Conservation (phyloP, 2,329 filamentous ascomycete species). For the Pyrenophora teres region DNA sequence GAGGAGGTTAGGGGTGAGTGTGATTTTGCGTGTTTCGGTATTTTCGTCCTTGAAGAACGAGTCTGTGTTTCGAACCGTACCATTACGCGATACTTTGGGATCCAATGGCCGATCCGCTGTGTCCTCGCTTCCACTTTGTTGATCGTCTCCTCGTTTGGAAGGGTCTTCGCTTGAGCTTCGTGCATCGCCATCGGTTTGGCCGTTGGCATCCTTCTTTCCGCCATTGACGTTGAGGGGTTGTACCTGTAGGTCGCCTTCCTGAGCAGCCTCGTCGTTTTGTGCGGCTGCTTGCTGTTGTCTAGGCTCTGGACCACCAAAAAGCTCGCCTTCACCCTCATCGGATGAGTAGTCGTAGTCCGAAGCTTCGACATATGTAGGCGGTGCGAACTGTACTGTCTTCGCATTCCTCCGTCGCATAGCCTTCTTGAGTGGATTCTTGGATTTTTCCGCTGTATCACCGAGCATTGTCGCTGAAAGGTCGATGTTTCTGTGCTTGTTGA, state of each 20-base stretch:
- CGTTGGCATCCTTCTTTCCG: conserved; percentile 35
- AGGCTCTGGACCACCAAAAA: conserved; percentile 45
- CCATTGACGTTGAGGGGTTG: conserved; percentile 47
- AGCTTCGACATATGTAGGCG: conserved; percentile 86
- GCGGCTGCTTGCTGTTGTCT: conserved; percentile 31
- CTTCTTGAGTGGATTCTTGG: conserved; percentile 80
- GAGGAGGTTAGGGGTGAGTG: conserved; percentile 87
- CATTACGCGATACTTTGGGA: conserved; percentile 69
- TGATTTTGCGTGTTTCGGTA: conserved; percentile 95
- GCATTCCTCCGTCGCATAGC: conserved; percentile 80
- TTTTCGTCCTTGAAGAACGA: conserved; percentile 98
- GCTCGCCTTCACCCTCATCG: conserved; percentile 67
- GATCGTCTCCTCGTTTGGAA: conserved; percentile 50
- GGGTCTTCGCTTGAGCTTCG: conserved; percentile 44
- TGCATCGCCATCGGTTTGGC: conserved; percentile 28
- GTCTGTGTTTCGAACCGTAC: conserved; percentile 87
- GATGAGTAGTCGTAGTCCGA: conserved; percentile 85
- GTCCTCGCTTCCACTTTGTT: conserved; percentile 68
- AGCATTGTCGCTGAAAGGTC: conserved; percentile 78
- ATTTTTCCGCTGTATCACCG: conserved; percentile 75
- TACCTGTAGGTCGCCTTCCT: conserved; percentile 42
- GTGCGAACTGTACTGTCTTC: conserved; percentile 84
- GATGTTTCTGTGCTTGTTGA: conserved; percentile 98
- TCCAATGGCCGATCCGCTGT: conserved; percentile 58
- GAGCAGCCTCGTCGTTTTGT: conserved; percentile 50